Base-by-base conservation (phyloP, 768 basidiomycete genomes). In the Tricholoma matsutake region DNA sequence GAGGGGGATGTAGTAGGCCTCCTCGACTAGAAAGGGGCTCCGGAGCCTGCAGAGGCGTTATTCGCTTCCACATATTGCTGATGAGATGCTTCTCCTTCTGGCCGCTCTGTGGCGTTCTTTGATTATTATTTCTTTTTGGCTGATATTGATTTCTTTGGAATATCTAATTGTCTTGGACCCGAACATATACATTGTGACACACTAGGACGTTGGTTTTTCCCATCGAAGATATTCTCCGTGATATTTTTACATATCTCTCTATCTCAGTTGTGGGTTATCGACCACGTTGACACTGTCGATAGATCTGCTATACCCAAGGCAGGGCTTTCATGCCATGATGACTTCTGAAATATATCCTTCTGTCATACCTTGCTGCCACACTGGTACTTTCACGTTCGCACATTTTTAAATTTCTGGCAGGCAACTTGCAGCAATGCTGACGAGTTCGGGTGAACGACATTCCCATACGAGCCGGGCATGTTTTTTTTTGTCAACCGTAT, bases 1-100 rank as follows among this genome's bases (percentile, higher is more conserved):
- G 81, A 84, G 67, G 85, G 84, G 5, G 85, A 86, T 66, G 67
- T 76, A 54, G 51, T 80, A 51, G 68, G 76, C 37, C 63, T 74
- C 35, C 63, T 71, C 6, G 72, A 72, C 54, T 73, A 67, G 60
- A 20, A 25, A 39, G 18, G 31, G 22, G 16, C 9, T 39, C 39
- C 10, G n/a, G 11, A 4, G 16, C 31, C 4, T 22, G 34, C 55
- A 25, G 3, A 22, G 11, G 22, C 11, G 9, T 22, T 41, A 45
- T 31, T 57, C 41, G 29, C 41, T 57, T 59, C 51, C 22, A 43
- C 43, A n/a, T 20, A 35, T 3, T 45, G 41, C 28, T 51, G 31
- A 41, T 31, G 37, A 59, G 45, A 53, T 52, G 39, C 35, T 25
- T 29, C 34, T 37, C 35, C 28, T 49, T 52, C 28, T 16, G 45